These are phyloP conservation scores for Xylariomycetidae sp. DNA, from an alignment of 2,329 filamentous ascomycete genomes.

Conservation along the genomic window DNA sequence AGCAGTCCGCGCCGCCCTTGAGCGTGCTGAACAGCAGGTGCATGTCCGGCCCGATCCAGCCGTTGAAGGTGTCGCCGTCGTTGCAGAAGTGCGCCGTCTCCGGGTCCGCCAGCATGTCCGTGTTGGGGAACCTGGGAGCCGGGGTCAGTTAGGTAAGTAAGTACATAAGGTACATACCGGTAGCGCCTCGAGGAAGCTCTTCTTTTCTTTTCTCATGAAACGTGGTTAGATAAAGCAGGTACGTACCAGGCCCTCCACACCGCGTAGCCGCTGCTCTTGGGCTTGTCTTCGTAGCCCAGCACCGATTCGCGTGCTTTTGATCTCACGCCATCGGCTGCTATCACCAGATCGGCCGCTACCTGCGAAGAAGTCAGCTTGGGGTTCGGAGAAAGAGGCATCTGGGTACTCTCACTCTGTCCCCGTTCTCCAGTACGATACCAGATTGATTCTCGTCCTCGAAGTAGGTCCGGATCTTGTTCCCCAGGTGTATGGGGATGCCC, in stretches of 20 bases:
- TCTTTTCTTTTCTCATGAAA: no score
- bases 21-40: conserved; percentile 53
- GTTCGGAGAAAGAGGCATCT: neutral
- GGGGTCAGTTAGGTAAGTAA: no score
- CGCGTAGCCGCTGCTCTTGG: conserved; percentile 45
- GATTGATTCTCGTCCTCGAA: conserved; percentile 46
- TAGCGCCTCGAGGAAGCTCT: no score
- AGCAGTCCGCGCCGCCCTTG: conserved; percentile 49
- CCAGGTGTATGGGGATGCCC: conserved; percentile 49
- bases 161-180: no score
- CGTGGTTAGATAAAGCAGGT: no score
- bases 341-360: conserved; percentile 42
- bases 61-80: conserved; percentile 53
- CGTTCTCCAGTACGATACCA: conserved; percentile 44
- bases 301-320: conserved; percentile 46
- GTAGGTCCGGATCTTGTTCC: conserved; percentile 44
- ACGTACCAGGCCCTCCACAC: conserved; percentile 48
- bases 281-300: conserved; percentile 44
- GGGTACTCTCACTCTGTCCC: conserved; percentile 31
- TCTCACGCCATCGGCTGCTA: conserved; percentile 50
- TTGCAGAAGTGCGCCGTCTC: conserved; percentile 47
- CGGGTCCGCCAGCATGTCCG: conserved; percentile 45
- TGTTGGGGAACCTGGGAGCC: conserved; percentile 41
- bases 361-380: conserved; percentile 8
- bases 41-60: conserved; percentile 51